phyloP scores from a whole-genome alignment of 345 rosid genomes.

The Brassica napus region DNA sequence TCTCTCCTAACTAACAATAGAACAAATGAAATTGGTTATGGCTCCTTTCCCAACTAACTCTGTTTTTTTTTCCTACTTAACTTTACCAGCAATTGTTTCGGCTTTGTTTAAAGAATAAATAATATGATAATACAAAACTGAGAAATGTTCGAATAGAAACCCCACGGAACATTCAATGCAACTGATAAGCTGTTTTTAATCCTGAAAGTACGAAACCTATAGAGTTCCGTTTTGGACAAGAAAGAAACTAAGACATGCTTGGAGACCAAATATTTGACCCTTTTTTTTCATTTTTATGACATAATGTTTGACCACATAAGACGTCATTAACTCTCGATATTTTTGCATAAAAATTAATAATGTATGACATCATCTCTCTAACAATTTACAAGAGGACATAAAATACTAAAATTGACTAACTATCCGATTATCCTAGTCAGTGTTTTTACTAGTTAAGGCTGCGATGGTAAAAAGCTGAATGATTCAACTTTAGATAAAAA shows the following conservation, averaged over 20 bases:
- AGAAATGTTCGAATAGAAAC: not conserved
- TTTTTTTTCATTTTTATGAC: not conserved
- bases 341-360: not conserved
- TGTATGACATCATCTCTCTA: not conserved
- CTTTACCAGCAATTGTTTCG: slow-evolving; percentile 31
- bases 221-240: slow-evolving; percentile 33
- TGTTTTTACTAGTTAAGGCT: not conserved
- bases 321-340: not conserved
- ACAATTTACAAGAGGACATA: not conserved
- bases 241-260: slow-evolving; percentile 19
- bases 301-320: slow-evolving; percentile 5
- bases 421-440: not conserved
- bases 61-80: slow-evolving; percentile 33
- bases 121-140: not conserved
- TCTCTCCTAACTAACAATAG: slow-evolving; percentile 36
- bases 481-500: not conserved
- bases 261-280: slow-evolving; percentile 30
- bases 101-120: not conserved
- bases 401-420: not conserved
- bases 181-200: slow-evolving; percentile 17
- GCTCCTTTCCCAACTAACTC: slow-evolving; percentile 34
- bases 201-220: slow-evolving; percentile 29
- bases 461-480: not conserved
- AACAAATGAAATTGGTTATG: slow-evolving; percentile 32
- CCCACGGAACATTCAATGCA: slow-evolving; percentile 18